A percentile compares a stretch with the other conserved stretches of the same genome.
phyloP scores from a whole-genome alignment of 1,139 yeast genomes.

The Starmera stellimalicola region DNA sequence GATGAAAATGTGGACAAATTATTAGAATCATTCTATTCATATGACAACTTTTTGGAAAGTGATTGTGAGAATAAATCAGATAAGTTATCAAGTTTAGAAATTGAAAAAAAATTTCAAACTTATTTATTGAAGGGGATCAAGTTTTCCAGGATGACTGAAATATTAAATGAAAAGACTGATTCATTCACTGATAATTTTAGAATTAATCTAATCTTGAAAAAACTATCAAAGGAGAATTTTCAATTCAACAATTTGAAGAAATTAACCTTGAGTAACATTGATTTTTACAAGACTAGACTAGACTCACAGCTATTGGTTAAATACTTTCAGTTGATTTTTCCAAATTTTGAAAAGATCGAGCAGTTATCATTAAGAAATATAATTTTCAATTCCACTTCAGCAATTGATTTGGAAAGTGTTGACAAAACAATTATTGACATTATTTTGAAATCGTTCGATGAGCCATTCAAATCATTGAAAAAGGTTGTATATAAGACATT shows the following conservation, averaged over 20 bases:
- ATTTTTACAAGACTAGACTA: background rate
- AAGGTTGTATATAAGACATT: background rate
- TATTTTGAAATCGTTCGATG: background rate
- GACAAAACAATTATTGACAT: background rate
- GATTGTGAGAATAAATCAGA: background rate
- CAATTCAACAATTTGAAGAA: background rate
- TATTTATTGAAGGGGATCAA: background rate
- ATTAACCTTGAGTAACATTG: conserved; percentile 4
- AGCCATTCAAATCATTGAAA: conserved; percentile 1
- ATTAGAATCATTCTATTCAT: background rate
- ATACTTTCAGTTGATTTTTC: background rate
- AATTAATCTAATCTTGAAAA: background rate
- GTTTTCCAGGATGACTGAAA: background rate
- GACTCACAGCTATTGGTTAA: background rate
- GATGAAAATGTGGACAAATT: background rate
- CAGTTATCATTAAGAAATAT: conserved; percentile 1
- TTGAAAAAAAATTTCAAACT: background rate
- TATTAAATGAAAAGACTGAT: conserved; percentile 1
- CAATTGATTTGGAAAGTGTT: background rate
- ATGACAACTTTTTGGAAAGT: background rate
- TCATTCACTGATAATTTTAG: background rate
- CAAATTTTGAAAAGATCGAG: conserved; percentile 1
- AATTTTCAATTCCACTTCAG: background rate
- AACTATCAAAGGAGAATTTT: conserved; percentile 1
- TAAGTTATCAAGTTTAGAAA: background rate